Evolutionary conservation across 129 eudicot genomes (phyloP).

Genomic region (Flaveria robusta): DNA sequence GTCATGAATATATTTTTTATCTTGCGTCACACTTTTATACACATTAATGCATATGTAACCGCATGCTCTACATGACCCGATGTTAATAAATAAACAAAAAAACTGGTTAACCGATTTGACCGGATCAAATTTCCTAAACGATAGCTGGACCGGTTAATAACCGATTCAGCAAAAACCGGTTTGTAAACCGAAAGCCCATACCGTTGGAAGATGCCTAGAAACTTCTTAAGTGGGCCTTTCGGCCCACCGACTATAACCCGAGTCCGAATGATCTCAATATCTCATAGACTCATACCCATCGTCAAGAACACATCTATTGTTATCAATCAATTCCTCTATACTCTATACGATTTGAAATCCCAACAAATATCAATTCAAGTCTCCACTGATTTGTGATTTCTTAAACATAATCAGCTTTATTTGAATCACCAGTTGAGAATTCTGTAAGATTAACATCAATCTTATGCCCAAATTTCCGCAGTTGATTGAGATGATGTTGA

Average conservation of each 20-base stretch:
- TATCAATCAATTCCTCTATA: too few species aligned
- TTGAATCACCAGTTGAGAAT: not conserved
- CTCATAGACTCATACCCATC: slow-evolving; percentile 11
- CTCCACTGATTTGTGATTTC: not conserved
- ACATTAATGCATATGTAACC: too few species aligned
- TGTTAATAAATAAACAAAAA: too few species aligned
- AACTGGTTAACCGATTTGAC: too few species aligned
- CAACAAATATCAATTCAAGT: slow-evolving; percentile 22
- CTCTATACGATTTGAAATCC: slow-evolving; percentile 24
- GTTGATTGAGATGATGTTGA: slow-evolving; percentile 21
- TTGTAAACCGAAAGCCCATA: not conserved
- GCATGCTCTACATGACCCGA: too few species aligned
- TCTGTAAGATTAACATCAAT: slow-evolving; percentile 3
- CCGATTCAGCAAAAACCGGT: too few species aligned
- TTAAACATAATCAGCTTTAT: not conserved
- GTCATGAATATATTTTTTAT: too few species aligned
- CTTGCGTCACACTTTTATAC: too few species aligned
- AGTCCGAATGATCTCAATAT: not conserved
- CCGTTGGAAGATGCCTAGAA: not conserved
- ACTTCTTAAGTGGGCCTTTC: not conserved
- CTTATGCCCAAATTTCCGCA: not conserved
- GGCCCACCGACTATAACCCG: slow-evolving; percentile 8
- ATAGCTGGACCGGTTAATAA: too few species aligned
- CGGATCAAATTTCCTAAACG: too few species aligned
- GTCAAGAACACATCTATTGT: slow-evolving; percentile 30